These are phyloP conservation scores for Globisporangium recalcitrans DNA, from an alignment of 352 stramenopile species.

Conservation along the genomic window DNA sequence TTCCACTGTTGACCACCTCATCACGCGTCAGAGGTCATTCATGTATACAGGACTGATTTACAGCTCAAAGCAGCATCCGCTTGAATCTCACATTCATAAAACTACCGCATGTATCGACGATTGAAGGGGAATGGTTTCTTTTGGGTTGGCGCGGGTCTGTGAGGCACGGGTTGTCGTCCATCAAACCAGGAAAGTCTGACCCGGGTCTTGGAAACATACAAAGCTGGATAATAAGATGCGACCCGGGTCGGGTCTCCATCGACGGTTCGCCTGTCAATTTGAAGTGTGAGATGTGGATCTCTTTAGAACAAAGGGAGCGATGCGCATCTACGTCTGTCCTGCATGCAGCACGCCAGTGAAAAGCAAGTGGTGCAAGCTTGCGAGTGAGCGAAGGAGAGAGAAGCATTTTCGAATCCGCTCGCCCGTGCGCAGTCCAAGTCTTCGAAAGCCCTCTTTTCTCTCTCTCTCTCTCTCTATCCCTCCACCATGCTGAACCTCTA, in stretches of 20 bases:
- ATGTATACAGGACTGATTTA: constrained; percentile 16
- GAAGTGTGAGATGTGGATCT: neutral
- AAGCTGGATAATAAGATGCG: no score
- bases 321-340: neutral
- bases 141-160: neutral
- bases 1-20: neutral
- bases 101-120: neutral
- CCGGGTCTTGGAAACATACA: neutral
- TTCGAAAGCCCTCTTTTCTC: neutral
- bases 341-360: neutral
- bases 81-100: neutral
- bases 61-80: neutral
- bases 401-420: constrained; percentile 30
- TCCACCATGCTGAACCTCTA: constrained; percentile 74
- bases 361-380: neutral
- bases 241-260: neutral
- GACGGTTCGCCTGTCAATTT: neutral
- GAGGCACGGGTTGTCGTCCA: no score
- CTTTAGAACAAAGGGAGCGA: neutral
- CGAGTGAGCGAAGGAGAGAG: neutral
- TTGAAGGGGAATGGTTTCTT: neutral
- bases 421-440: constrained; percentile 4
- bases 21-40: neutral
- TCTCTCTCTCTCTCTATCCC: neutral
- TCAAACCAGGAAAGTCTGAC: neutral